phyloP scores from a whole-genome alignment of 768 basidiomycete species.

The Austroboletus eburneus region DNA sequence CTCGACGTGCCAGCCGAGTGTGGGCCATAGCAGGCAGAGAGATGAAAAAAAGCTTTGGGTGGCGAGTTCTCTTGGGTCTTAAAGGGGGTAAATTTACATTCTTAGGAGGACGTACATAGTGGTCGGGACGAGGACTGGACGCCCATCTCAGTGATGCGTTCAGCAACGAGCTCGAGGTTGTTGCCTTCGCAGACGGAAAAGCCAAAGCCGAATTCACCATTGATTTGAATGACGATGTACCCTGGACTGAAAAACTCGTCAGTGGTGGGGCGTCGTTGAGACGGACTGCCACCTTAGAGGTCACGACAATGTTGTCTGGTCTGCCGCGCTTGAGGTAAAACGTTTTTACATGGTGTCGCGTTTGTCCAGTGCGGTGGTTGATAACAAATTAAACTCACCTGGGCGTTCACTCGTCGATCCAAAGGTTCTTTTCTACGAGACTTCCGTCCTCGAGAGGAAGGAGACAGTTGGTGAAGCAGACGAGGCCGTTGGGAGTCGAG shows the following conservation, averaged over 20 bases:
- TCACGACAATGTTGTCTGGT: conserved; percentile 60
- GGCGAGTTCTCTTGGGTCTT: conserved; percentile 79
- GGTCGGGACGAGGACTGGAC: conserved; percentile 69
- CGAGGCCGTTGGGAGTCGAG: conserved; percentile 48
- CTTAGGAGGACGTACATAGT: conserved; percentile 53
- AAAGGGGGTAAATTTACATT: neutral
- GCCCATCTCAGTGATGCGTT: conserved; percentile 82
- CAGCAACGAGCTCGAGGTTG: conserved; percentile 67
- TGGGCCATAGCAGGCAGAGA: conserved; percentile 61
- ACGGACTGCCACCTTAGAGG: conserved; percentile 54
- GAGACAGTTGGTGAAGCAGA: conserved; percentile 87
- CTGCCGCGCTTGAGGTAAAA: conserved; percentile 61
- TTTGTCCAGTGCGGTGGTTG: neutral
- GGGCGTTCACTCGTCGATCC: conserved; percentile 79
- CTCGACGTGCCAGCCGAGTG: conserved; percentile 86
- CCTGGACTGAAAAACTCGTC: conserved; percentile 57
- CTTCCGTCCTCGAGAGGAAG: conserved; percentile 77
- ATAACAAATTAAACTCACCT: conserved; percentile 39
- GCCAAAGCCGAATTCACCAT: conserved; percentile 85
- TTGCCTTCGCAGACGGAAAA: conserved; percentile 78
- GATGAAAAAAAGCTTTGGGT: conserved; percentile 64
- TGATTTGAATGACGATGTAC: conserved; percentile 84
- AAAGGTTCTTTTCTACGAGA: conserved; percentile 69
- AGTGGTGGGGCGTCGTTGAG: neutral
- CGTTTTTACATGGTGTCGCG: conserved; percentile 41